Percentiles rank a stretch among this genome's conserved stretches.
Evolutionary conservation across 2,329 filamentous ascomycete species (phyloP).

Genomic region (Diaporthe citri): DNA sequence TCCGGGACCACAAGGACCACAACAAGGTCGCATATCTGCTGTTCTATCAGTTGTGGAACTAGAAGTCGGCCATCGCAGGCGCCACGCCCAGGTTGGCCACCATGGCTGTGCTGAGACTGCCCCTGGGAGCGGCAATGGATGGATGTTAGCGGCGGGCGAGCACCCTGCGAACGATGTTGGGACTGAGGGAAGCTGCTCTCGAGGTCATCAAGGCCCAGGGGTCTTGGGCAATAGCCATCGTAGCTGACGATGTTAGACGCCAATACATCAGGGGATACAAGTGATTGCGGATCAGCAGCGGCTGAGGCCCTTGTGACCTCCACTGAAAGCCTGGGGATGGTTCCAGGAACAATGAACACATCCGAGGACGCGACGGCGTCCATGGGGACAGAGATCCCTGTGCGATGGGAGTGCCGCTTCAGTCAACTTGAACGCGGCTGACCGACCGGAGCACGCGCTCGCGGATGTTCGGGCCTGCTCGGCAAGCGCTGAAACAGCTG

Average conservation of each 20-base stretch:
- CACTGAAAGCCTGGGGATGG: background rate
- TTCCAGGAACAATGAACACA: background rate
- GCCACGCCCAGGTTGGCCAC: background rate
- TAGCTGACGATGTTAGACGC: background rate
- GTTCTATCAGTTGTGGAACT: constrained; percentile 78
- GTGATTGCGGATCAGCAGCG: background rate
- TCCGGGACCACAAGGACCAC: constrained; percentile 80
- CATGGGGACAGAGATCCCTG: background rate
- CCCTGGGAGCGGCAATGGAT: background rate
- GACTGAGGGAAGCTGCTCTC: background rate
- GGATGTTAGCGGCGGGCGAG: background rate
- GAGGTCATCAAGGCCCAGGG: background rate
- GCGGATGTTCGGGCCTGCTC: background rate
- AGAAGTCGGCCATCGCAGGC: constrained; percentile 1
- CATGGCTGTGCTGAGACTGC: background rate
- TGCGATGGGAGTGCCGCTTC: background rate
- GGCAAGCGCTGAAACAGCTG: background rate
- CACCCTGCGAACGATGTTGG: background rate
- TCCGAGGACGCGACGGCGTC: background rate
- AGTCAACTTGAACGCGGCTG: background rate
- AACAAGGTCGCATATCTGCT: constrained; percentile 98
- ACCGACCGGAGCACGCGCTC: background rate
- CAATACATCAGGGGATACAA: background rate
- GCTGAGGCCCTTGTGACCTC: background rate
- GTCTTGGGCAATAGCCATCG: background rate